Base-by-base conservation (phyloP, 768 basidiomycete species). In the Galerina sulciceps region DNA sequence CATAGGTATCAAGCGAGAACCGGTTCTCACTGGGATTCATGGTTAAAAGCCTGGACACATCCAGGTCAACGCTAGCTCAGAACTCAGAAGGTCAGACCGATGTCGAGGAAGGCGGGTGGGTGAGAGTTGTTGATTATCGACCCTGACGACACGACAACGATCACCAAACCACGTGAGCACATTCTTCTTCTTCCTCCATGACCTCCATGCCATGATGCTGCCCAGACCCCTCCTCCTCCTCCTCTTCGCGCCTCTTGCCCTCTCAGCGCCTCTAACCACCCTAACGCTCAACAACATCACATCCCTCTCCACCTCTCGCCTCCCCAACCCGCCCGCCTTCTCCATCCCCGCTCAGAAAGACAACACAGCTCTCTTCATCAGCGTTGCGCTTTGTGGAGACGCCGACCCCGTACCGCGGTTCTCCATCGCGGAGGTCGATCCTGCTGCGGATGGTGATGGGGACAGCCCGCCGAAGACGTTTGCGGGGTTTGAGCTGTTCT, bases 351-450 rank as follows among this genome's bases (percentile, higher is more conserved):
- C 69, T 0, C 71, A 77, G 5, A 69, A 5, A 72, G 71, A 41
- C 48, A 36, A 36, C 17, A 10, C 48, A 3, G 15, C 48, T n/a
- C 57, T 61, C 10, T 67, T 83, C n/a, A 72, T 85, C n/a, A 79
- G 80, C 11, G 62, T 86, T 42, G 84, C 85, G 0, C 68, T 83
- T 40, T 86, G 85, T 61, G 68, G 79, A 1, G 64, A 65, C 11
- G 66, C 70, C 0, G 57, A 68, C 10, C 61, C 74, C 0, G 60
- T 75, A 0, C 82, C 85, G 6, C 77, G 81, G 14, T 87, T 91
- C 63, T 85, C 88, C 60, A 65, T 92, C 3, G 81, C 83, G 0
- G 90, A 87, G 62, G 75, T 73, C 55, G 69, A 66, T 18, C 64
- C 65, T 42, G 65, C 62, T 9, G 76, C 75, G 9, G 66, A 68